Percentiles rank a stretch among this genome's conserved stretches.
Evolutionary conservation across 352 stramenopile genomes (phyloP).

Genomic region (Globisporangium iwayamae): DNA sequence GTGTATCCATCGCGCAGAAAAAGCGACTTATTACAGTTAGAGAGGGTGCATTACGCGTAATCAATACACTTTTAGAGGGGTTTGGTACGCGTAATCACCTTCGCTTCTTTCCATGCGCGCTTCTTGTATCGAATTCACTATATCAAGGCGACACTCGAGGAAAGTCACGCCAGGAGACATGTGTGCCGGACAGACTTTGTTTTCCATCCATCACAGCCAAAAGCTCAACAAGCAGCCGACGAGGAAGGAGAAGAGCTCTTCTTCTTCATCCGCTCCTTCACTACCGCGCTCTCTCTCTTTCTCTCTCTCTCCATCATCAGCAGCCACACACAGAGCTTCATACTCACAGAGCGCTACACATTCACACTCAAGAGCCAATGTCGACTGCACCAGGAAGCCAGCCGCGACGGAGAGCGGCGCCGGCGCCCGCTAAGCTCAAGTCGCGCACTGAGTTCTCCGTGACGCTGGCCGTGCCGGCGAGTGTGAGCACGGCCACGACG

Average conservation of each 20-base stretch:
- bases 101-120: neutral
- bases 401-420: slow-evolving; percentile 16
- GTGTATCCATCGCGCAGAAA: neutral
- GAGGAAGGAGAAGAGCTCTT: slow-evolving; percentile 1
- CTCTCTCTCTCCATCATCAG: neutral
- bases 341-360: neutral
- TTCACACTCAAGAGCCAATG: neutral
- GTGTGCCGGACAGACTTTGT: neutral
- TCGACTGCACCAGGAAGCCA: neutral
- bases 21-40: no score
- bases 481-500: slow-evolving; percentile 7
- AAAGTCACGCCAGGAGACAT: neutral
- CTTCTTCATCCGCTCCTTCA: neutral
- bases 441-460: slow-evolving; percentile 79
- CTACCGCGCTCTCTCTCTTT: neutral
- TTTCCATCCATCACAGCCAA: slow-evolving; percentile 7
- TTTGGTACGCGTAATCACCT: neutral
- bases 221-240: neutral
- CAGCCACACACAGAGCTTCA: neutral
- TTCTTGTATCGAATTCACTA: neutral
- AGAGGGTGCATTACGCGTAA: no score
- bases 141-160: neutral
- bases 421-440: slow-evolving; percentile 68
- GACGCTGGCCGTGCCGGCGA: slow-evolving; percentile 52
- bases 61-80: neutral